phyloP scores from a whole-genome alignment of 2,329 filamentous ascomycete genomes.

The Dothistroma septosporum region DNA sequence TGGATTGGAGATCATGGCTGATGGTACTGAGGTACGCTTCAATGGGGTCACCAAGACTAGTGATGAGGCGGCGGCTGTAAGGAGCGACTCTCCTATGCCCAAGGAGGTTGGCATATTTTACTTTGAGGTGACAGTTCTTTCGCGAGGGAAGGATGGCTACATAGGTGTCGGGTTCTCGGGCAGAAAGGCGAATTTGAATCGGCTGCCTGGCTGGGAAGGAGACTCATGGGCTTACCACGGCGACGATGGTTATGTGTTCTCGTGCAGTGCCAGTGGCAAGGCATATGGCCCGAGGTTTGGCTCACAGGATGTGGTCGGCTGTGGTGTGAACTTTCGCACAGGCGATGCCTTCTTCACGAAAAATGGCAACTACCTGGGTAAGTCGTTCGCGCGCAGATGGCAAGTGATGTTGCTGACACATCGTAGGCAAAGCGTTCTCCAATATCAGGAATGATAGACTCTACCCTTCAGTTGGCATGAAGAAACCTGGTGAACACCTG shows the following conservation, averaged over 20 bases:
- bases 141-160: conserved; percentile 59
- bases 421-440: conserved; percentile 63
- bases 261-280: conserved; percentile 54
- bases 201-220: conserved; percentile 62
- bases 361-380: conserved; percentile 58
- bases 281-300: conserved; percentile 59
- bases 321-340: conserved; percentile 61
- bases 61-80: conserved; percentile 75
- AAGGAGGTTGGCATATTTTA: conserved; percentile 91
- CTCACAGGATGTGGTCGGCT: conserved; percentile 58
- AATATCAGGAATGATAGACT: conserved; percentile 58
- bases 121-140: conserved; percentile 69
- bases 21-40: conserved; percentile 68
- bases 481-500: conserved; percentile 57
- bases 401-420: conserved; percentile 3
- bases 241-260: conserved; percentile 62
- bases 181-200: conserved; percentile 55
- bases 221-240: conserved; percentile 65
- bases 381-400: conserved; percentile 16
- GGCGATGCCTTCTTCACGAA: conserved; percentile 62
- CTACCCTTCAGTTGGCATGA: conserved; percentile 66
- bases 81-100: conserved; percentile 83
- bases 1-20: conserved; percentile 68
- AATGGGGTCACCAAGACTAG: conserved; percentile 53
- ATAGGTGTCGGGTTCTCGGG: conserved; percentile 60